Base-by-base conservation (phyloP, 257 asterid species). In the Penstemon davidsonii region DNA sequence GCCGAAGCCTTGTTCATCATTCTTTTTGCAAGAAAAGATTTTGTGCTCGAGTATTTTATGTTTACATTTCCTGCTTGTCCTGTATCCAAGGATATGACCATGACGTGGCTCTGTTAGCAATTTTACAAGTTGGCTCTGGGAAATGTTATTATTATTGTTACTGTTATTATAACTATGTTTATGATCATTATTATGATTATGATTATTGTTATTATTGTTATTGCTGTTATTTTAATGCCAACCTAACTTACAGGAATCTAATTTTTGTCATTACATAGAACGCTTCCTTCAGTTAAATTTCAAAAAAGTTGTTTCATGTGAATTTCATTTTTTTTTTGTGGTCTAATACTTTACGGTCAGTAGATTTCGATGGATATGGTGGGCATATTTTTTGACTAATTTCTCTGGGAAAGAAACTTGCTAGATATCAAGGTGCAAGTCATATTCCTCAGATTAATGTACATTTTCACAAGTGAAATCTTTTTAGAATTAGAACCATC, bases 361-460 rank as follows among this genome's bases (percentile, higher is more conserved):
- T 55, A 62, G 47, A 53, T 25, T 45, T 44, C 65, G 60, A 65
- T 60, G 45, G 69, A 59, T 64, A 49, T 45, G 33, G 51, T 33
- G 38, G 60, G 56, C 63, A 58, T 45, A 52, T 11, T 36, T 70
- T n/a, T 70, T 53, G 53, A 59, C 57, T 59, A 61, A 15, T 75
- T 64, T 60, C 60, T 47, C 55, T 52, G 55, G 61, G 64, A 52
- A 45, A 53, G 59, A 33, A 57, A 38, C 59, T 54, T 18, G 19
- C 8, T 4, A 38, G 63, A 58, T 58, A 9, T 58, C 25, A 4
- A 7, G 64, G 50, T 33, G 18, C 65, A 43, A 50, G 42, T 9
- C 58, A 58, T 50, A 44, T 55, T 42, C 19, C 39, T 75, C 44
- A 44, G 64, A 66, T 66, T 62, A 33, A 36, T 42, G 55, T 39